Percentiles rank a stretch among this genome's conserved stretches.
These are phyloP conservation scores for Backusella circina DNA, from an alignment of 192 early-diverging fungal species.

Conservation along the genomic window DNA sequence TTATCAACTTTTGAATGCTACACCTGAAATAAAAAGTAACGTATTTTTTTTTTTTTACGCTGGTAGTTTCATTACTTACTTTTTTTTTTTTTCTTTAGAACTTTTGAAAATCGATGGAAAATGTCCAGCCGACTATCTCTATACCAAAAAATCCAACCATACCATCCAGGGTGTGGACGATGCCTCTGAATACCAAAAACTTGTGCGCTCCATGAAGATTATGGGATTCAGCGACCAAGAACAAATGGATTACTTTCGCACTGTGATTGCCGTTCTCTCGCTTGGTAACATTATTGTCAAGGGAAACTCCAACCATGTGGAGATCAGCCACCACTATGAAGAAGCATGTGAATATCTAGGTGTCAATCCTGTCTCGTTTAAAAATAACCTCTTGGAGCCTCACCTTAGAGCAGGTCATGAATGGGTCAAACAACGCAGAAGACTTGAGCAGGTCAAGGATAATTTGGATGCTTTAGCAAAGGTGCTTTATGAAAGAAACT, in stretches of 20 bases:
- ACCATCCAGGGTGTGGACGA: constrained; percentile 96
- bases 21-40: constrained; percentile 62
- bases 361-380: constrained; percentile 82
- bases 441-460: constrained; percentile 79
- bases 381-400: constrained; percentile 81
- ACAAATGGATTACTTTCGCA: constrained; percentile 77
- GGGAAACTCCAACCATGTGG: constrained; percentile 66
- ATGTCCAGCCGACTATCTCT: constrained; percentile 38
- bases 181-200: constrained; percentile 68
- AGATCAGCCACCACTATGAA: constrained; percentile 64
- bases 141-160: constrained; percentile 79
- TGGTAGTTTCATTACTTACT: not conserved
- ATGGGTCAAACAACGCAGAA: constrained; percentile 92
- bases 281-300: constrained; percentile 90
- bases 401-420: constrained; percentile 92
- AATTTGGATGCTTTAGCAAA: constrained; percentile 90
- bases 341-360: constrained; percentile 94
- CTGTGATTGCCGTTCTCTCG: constrained; percentile 85
- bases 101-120: constrained; percentile 12
- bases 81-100: not conserved
- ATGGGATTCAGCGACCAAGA: constrained; percentile 79
- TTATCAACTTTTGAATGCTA: constrained; percentile 96
- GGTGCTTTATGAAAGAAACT: constrained; percentile 94
- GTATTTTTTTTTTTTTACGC: not conserved
- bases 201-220: constrained; percentile 80